These are phyloP conservation scores for Pichia cephalocereana DNA, from an alignment of 805 yeast genomes.

Conservation along the genomic window DNA sequence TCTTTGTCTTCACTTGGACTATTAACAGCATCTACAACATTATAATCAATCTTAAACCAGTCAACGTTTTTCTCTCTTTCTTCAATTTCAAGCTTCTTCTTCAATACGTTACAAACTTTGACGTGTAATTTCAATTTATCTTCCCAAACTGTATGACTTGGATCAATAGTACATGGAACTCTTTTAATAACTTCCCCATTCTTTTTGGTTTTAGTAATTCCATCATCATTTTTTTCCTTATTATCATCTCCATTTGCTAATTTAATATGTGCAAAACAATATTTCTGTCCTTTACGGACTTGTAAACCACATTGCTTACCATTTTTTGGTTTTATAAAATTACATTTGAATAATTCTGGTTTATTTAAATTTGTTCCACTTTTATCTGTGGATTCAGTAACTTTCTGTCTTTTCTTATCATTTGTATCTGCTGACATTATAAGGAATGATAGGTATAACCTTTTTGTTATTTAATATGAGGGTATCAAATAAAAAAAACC, in stretches of 20 bases:
- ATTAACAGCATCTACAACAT: constrained; percentile 25
- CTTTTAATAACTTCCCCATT: constrained; percentile 30
- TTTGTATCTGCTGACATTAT: too few relatives aligned
- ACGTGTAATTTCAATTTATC: constrained; percentile 47
- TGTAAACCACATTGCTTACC: constrained; percentile 55
- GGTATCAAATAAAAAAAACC: too few relatives aligned
- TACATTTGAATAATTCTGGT: constrained; percentile 28
- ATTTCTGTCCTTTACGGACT: constrained; percentile 37
- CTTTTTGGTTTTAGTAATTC: constrained; percentile 13
- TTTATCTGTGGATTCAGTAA: neutral
- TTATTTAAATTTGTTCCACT: neutral
- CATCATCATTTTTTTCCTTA: neutral
- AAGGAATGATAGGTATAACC: too few relatives aligned
- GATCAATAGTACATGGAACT: constrained; percentile 70
- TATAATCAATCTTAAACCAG: constrained; percentile 46
- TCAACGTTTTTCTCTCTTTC: constrained; percentile 20
- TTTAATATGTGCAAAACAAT: constrained; percentile 53
- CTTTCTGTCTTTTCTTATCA: neutral
- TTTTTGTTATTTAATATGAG: too few relatives aligned
- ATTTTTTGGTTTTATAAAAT: constrained; percentile 39
- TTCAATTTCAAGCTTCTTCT: constrained; percentile 23
- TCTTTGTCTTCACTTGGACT: neutral
- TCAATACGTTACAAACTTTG: constrained; percentile 47
- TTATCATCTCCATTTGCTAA: neutral
- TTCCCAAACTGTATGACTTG: constrained; percentile 64